Conservation (phyloP, 805 yeast genomes). For the Cyberlindnera suaveolens region DNA sequence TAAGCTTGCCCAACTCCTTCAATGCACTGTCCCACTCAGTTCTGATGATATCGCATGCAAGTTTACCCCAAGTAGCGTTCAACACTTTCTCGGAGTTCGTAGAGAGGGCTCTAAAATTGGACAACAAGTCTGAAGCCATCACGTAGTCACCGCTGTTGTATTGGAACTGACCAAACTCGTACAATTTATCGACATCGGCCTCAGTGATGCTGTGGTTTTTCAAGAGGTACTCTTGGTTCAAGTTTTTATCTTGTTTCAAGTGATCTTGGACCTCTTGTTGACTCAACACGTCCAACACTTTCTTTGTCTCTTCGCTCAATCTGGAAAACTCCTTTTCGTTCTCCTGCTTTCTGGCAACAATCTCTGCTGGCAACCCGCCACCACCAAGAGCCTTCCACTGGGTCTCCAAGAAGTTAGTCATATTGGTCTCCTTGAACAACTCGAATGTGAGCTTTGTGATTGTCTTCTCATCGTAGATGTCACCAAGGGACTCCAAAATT, state of each 20-base stretch:
- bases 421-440: constrained; percentile 49
- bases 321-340: constrained; percentile 32
- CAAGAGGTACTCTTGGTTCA: constrained; percentile 42
- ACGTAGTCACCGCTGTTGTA: constrained; percentile 59
- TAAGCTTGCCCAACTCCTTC: constrained; percentile 46
- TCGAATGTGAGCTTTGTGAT: constrained; percentile 44
- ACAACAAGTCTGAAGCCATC: constrained; percentile 51
- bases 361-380: constrained; percentile 35
- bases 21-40: constrained; percentile 46
- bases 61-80: constrained; percentile 63
- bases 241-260: constrained; percentile 49
- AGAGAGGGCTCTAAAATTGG: constrained; percentile 50
- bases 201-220: constrained; percentile 40
- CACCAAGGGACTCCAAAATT: constrained; percentile 40
- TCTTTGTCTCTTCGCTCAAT: constrained; percentile 37
- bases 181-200: constrained; percentile 43
- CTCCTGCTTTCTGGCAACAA: constrained; percentile 33
- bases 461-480: constrained; percentile 38
- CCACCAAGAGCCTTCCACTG: constrained; percentile 38
- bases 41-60: constrained; percentile 54
- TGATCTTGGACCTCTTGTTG: constrained; percentile 45
- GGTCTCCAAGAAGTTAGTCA: constrained; percentile 44
- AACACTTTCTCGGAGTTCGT: constrained; percentile 42
- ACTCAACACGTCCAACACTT: constrained; percentile 39
- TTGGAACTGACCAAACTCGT: constrained; percentile 55